phyloP scores from a whole-genome alignment of 768 basidiomycete genomes.

The Suillus subalutaceus region DNA sequence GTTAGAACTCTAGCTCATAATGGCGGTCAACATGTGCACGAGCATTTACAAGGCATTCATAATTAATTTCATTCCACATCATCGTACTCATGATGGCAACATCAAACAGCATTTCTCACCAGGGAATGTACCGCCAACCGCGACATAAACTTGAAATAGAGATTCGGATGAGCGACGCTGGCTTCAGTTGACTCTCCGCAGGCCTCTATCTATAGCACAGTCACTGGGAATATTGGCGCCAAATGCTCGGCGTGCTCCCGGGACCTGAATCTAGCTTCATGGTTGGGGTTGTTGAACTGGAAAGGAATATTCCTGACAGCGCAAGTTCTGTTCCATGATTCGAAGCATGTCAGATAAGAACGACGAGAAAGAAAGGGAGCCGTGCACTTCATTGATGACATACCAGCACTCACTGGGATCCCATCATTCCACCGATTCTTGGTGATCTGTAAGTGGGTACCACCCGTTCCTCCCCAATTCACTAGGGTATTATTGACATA shows the following conservation, averaged over 20 bases:
- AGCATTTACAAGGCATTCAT: neutral
- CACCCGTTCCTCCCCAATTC: neutral
- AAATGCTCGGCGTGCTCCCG: neutral
- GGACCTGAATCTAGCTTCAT: neutral
- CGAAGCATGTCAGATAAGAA: neutral
- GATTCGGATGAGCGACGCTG: neutral
- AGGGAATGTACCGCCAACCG: neutral
- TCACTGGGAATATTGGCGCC: neutral
- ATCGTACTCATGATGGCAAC: neutral
- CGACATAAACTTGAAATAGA: neutral
- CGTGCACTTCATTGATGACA: neutral
- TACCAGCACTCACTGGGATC: neutral
- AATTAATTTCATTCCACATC: neutral
- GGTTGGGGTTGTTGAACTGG: neutral
- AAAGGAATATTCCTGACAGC: neutral
- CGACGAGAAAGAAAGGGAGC: neutral
- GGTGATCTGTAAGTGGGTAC: no score
- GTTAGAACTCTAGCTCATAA: no score
- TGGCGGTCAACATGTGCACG: neutral
- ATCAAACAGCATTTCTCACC: neutral
- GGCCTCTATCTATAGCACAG: neutral
- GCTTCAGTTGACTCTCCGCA: neutral
- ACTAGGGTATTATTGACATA: neutral
- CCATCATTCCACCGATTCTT: neutral
- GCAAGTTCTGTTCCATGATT: neutral